These are phyloP conservation scores for Plasmodium fragile DNA, from an alignment of 169 alveolate species.

Conservation along the genomic window DNA sequence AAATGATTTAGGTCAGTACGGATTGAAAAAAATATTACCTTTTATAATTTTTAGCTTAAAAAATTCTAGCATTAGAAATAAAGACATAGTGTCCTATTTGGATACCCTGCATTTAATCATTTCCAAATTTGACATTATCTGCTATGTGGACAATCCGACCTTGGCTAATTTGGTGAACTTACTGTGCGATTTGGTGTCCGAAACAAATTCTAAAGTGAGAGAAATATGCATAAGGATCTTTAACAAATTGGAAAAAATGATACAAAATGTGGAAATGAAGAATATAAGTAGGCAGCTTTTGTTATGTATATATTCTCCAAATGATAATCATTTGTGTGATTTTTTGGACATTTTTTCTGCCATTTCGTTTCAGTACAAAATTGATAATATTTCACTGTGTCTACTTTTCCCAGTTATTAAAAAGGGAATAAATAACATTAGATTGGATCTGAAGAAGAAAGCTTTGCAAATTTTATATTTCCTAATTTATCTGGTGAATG, in stretches of 20 bases:
- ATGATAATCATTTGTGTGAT: constrained; percentile 63
- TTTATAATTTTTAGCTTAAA: constrained; percentile 21
- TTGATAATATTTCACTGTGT: constrained; percentile 64
- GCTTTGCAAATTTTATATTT: constrained; percentile 69
- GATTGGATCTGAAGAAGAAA: constrained; percentile 63
- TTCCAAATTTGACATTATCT: constrained; percentile 18
- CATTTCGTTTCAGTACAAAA: constrained; percentile 56
- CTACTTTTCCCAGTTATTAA: constrained; percentile 51
- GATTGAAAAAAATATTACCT: constrained; percentile 59
- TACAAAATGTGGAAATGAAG: constrained; percentile 37
- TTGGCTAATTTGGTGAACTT: constrained; percentile 36
- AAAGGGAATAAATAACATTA: constrained; percentile 71
- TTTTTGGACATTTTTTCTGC: constrained; percentile 65
- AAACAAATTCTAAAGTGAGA: constrained; percentile 61
- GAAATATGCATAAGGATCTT: constrained; percentile 75
- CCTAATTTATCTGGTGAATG: constrained; percentile 44
- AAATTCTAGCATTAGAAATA: constrained; percentile 31
- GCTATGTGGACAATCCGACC: constrained; percentile 9
- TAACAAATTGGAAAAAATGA: constrained; percentile 67
- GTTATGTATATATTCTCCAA: constrained; percentile 70
- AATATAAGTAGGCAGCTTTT: constrained; percentile 66
- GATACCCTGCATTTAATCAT: constrained; percentile 48
- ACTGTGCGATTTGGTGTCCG: constrained; percentile 67
- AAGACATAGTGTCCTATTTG: constrained; percentile 57
- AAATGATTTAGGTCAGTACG: constrained; percentile 53